A percentile compares a stretch with the other conserved stretches of the same genome.
phyloP scores from a whole-genome alignment of 2,329 filamentous ascomycete species.

The Botryotinia calthae region DNA sequence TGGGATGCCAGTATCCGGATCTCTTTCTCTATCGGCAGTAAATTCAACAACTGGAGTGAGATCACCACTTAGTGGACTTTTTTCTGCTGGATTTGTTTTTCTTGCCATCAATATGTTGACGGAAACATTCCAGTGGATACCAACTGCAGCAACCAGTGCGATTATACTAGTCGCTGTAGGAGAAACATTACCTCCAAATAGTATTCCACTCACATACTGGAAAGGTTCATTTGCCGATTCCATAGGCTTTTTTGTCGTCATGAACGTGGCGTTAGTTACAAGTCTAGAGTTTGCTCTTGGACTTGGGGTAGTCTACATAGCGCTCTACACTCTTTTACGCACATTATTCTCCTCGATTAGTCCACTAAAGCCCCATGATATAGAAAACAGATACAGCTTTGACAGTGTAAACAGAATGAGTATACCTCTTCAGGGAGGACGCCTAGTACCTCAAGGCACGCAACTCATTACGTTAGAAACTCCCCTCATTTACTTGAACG shows the following conservation, averaged over 20 bases:
- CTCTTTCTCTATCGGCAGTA: constrained; percentile 66
- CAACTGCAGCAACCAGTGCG: constrained; percentile 61
- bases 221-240: constrained; percentile 63
- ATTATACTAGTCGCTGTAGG: constrained; percentile 48
- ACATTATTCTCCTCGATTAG: neutral
- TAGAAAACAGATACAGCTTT: constrained; percentile 2
- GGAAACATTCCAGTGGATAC: constrained; percentile 64
- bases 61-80: constrained; percentile 57
- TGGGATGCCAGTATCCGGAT: constrained; percentile 61
- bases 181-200: neutral
- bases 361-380: neutral
- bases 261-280: neutral
- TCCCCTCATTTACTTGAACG: constrained; percentile 4
- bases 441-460: neutral
- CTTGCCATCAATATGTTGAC: constrained; percentile 61
- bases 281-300: neutral
- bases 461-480: constrained; percentile 11
- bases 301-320: constrained; percentile 1
- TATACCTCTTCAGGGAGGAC: neutral
- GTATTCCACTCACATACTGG: neutral
- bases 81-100: constrained; percentile 61
- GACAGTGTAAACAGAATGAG: neutral
- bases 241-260: constrained; percentile 43
- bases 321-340: constrained; percentile 6
- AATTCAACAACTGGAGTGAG: constrained; percentile 63